A percentile compares a stretch with the other conserved stretches of the same genome.
Conservation (phyloP, 2,329 filamentous ascomycete genomes). For the Sporothrix globosa region DNA sequence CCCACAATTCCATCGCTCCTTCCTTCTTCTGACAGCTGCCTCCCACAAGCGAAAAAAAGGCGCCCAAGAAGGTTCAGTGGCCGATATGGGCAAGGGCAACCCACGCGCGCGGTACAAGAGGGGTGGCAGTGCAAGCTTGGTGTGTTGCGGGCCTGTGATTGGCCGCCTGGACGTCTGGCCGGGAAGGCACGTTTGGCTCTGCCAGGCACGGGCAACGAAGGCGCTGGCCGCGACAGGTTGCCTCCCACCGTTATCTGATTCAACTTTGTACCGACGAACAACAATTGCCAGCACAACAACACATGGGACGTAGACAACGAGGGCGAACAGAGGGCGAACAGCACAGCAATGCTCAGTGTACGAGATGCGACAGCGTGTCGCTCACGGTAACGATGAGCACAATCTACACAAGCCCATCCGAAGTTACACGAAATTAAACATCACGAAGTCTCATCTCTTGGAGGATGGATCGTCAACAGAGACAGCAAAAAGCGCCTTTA, state of each 20-base stretch:
- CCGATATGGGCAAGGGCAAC: not conserved
- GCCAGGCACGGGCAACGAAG: not conserved
- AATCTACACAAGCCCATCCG: not conserved
- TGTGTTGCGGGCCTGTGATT: not conserved
- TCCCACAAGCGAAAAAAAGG: not conserved
- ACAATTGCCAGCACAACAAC: no score
- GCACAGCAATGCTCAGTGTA: not conserved
- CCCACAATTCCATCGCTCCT: not conserved
- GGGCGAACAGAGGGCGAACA: no score
- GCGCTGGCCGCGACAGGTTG: slow-evolving; percentile 19
- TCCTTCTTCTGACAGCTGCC: not conserved
- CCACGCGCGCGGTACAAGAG: not conserved
- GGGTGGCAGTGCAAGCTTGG: slow-evolving; percentile 10
- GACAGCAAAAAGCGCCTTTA: not conserved
- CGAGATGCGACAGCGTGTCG: not conserved
- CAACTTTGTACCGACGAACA: no score
- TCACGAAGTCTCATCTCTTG: not conserved
- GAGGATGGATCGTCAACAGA: not conserved
- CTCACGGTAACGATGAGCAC: not conserved
- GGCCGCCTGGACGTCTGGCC: slow-evolving; percentile 9
- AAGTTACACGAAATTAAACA: not conserved
- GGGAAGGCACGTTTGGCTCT: slow-evolving; percentile 12
- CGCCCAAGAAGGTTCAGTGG: not conserved
- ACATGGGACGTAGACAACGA: not conserved
- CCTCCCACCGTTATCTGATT: not conserved